Conservation (phyloP, 2,329 filamentous ascomycete species). For the Phoma herbarum region DNA sequence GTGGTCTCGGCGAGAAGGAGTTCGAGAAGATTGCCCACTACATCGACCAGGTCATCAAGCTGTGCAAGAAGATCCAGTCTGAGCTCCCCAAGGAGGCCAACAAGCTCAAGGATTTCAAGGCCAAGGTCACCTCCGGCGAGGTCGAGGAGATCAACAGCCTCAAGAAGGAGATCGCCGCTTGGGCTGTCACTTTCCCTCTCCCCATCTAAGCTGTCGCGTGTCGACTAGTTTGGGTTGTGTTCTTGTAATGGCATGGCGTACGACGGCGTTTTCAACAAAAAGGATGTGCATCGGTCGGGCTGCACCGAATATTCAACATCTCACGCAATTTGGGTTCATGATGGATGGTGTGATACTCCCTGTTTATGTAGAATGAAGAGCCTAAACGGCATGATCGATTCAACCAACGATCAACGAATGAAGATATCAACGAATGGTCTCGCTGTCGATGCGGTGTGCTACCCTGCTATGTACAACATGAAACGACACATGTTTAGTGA, state of each 20-base stretch:
- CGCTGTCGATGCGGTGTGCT: background rate
- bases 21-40: conserved; percentile 83
- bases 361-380: conserved; percentile 22
- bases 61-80: conserved; percentile 87
- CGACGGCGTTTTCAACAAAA: conserved; percentile 43
- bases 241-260: conserved; percentile 26
- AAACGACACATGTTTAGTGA: no score
- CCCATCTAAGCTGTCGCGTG: conserved; percentile 66
- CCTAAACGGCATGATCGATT: conserved; percentile 17
- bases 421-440: background rate
- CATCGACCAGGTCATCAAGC: conserved; percentile 87
- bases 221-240: background rate
- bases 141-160: conserved; percentile 83
- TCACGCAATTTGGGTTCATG: conserved; percentile 26
- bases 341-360: conserved; percentile 22
- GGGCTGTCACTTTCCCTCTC: conserved; percentile 91
- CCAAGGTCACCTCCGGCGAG: conserved; percentile 81
- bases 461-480: background rate
- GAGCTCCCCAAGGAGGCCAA: conserved; percentile 94
- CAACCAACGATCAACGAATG: conserved; percentile 26
- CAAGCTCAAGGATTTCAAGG: conserved; percentile 99
- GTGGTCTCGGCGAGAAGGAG: conserved; percentile 89
- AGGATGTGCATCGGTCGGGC: conserved; percentile 21
- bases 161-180: conserved; percentile 87
- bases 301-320: conserved; percentile 39